Evolutionary conservation across 106 monocot genomes (phyloP), one percentile per base, ranked within the genome.

Genomic region (Gastrodia elata): DNA sequence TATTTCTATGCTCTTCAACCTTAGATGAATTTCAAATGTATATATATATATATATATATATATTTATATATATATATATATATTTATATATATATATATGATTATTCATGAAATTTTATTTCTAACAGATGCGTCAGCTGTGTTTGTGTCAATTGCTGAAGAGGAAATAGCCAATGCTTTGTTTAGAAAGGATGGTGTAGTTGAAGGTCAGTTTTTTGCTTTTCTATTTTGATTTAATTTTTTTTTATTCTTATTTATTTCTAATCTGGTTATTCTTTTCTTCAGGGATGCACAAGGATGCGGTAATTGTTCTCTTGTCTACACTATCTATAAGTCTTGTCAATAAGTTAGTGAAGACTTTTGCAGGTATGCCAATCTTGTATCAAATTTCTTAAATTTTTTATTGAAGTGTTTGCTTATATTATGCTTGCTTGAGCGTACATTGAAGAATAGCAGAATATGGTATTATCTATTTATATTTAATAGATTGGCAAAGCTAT

Each of bases 221-320:
- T 42, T 11, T 34, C 3, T 39, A 71, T 0, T 39, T 27, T 65
- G 55, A 38, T 10, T 65, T 44, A 68, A 30, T 22, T 27, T 18
- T 33, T n/a, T 73, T 57, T 39, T 52, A 40, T 44, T 71, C 20
- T 11, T 26, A 42, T 7, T 20, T 46, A 49, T 24, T 42, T 20
- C 11, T 37, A 24, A 44, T 73, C 38, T 73, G n/a, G 38, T 68
- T 22, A 20, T 52, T 30, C 26, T 49, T 80, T 10, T 70, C 38
- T 55, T 49, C 59, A 91, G 94, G 87, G 24, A 77, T 89, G 55
- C 38, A 37, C 33, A 72, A 82, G 65, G 85, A 83, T 82, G 76
- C 83, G 30, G 71, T 85, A 70, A 36, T 91, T 68, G 77, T 95
- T 15, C 39, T 95, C 67, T 82, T 74, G 30, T 89, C 89, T 6